Conservation (phyloP, 2,329 filamentous ascomycete species). For the Elsinoe australis region DNA sequence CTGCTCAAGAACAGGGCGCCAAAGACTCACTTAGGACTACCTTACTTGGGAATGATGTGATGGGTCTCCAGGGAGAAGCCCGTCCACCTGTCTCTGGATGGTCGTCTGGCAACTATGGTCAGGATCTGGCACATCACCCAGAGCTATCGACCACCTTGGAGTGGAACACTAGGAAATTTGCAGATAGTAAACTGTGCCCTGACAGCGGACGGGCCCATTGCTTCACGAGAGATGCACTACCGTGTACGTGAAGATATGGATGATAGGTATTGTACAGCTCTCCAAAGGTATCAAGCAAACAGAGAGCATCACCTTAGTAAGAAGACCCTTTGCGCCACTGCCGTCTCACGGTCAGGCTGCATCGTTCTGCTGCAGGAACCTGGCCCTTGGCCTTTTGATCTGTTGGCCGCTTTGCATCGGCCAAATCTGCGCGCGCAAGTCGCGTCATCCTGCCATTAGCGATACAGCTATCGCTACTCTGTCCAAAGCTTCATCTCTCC, state of each 20-base stretch:
- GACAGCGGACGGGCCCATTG: too few relatives aligned
- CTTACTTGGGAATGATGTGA: too few relatives aligned
- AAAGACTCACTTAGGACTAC: too few relatives aligned
- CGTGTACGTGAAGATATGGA: too few relatives aligned
- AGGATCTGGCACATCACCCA: conserved; percentile 3
- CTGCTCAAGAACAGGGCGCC: background rate
- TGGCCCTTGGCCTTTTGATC: conserved; percentile 1
- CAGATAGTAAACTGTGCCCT: too few relatives aligned
- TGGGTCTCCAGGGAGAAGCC: background rate
- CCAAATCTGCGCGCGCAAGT: background rate
- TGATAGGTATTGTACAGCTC: too few relatives aligned
- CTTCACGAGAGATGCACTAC: too few relatives aligned
- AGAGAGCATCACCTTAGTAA: too few relatives aligned
- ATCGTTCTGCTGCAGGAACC: conserved; percentile 16
- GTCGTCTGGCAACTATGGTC: background rate
- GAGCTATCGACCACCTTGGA: background rate
- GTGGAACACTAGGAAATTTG: background rate
- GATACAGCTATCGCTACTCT: background rate
- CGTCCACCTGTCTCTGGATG: conserved; percentile 1
- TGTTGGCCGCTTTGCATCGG: conserved; percentile 8
- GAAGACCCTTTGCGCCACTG: conserved; percentile 6
- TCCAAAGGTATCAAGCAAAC: too few relatives aligned
- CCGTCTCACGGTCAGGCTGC: conserved; percentile 3
- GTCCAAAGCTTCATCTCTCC: conserved; percentile 12
- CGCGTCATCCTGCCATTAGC: conserved; percentile 18